Evolutionary conservation across 331 rosid species (phyloP), one percentile per base, ranked within the genome.

Genomic region (Malus hybrid): DNA sequence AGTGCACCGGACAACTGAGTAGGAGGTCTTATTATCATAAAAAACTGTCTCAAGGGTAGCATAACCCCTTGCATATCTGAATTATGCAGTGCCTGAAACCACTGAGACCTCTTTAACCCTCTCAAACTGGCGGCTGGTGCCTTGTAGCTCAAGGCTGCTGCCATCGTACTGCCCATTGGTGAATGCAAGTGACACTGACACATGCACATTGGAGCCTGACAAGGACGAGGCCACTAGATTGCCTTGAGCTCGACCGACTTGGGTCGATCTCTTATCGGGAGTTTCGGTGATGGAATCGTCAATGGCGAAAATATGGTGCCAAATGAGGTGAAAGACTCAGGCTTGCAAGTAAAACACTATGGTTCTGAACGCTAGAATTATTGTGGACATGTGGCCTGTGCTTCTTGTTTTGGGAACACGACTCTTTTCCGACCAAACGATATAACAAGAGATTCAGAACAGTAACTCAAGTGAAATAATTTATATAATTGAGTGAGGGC

Each of bases 191-290:
- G 96, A 90, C 3, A 87, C 0, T 19, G 76, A 19, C 3, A 73
- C 76, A 20, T 54, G 77, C 60, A 86, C 82, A 34, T 76, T 80
- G 6, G 83, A 22, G 6, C 85, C 90, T 16, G 85, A 85, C 3
- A 77, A 63, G 4, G 90, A 67, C 5, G 86, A 65, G 0, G 73
- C 84, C 3, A 71, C 55, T 0, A 86, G 57, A 19, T 77, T 4
- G 0, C 96, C 96, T 24, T 85, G 91, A 5, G 85, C 88, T 44
- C 84, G 82, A 0, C 96, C 96, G 24, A 90, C 55, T 52, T 9
- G 48, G 0, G 48, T 6, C 0, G 46, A 39, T 39, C 4, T 39
- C 2, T 29, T 50, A 36, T 33, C 77, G 4, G 84, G 64, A 22
- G 65, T 12, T 65, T 69, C 3, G 1, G 78, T 77, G 10, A 88